Percentiles rank a stretch among this genome's conserved stretches.
These are phyloP conservation scores for Jaltomata sinuosa DNA, from an alignment of 257 asterid genomes.

Conservation along the genomic window DNA sequence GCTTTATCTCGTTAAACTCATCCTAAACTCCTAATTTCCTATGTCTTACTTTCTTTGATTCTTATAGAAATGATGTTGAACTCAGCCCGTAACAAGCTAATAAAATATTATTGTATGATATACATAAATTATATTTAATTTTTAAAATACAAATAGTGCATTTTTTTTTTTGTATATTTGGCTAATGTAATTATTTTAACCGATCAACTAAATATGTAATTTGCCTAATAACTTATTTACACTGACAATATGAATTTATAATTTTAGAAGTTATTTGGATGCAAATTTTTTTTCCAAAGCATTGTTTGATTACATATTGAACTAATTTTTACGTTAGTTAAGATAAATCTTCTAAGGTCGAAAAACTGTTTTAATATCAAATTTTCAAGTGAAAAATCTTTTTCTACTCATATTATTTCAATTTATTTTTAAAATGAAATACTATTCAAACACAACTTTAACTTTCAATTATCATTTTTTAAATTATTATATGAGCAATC, in stretches of 20 bases:
- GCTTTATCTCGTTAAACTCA: background rate
- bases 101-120: no score
- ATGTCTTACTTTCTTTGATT: background rate
- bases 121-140: no score
- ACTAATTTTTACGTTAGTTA: background rate
- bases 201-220: background rate
- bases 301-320: background rate
- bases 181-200: no score
- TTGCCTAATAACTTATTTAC: no score
- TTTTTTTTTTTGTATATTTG: background rate
- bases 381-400: background rate
- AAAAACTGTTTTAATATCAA: background rate
- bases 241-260: background rate
- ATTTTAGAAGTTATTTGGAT: no score
- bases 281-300: no score
- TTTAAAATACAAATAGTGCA: no score
- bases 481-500: background rate
- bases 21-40: background rate
- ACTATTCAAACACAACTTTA: background rate
- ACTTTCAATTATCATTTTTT: no score
- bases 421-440: background rate
- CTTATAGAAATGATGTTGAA: no score
- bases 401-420: background rate
- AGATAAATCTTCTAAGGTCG: background rate
- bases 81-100: no score